Base-by-base conservation (phyloP, 352 stramenopile genomes). In the Phytophthora podocarpi region DNA sequence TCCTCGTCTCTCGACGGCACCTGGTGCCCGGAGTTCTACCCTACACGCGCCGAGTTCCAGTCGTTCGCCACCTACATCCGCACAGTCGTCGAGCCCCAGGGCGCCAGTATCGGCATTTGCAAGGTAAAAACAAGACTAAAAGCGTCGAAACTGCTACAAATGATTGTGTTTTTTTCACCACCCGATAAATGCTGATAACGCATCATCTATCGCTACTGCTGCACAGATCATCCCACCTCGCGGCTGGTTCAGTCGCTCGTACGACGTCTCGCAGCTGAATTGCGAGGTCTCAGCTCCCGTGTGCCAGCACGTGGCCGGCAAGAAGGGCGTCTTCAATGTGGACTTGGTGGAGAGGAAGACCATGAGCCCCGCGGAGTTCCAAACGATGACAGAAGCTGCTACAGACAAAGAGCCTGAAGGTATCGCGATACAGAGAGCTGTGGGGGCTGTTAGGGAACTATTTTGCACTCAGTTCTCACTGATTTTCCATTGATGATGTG, bases 261-360 rank as follows among this genome's bases (percentile, higher is more conserved):
- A 96, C 50, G 80, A 88, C 24, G 43, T 89, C 15, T 58, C 77
- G 0, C 48, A 78, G 28, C 59, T 93, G 4, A 41, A 80, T 10
- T 79, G 70, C 31, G 31, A 71, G 37, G 80, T 96, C n/a, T 73
- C 69, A 5, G 62, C 69, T 20, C 87, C 85, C 32, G 78, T 97
- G 35, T 87, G 72, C 41, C 89, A 98, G 70, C 89, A 95, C 41
- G 85, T 97, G 9, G 89, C 87, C 13, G 89, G 91, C 31, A 93
- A 91, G 65, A 91, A 95, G 63, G 90, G 90, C 31, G 78, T 97
- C 20, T 98, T 94, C 70, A 90, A 92, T 70, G 82, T 98, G 39
- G 88, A 96, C 31, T 73, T 98, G 16, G 84, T 97, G 30, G 90
- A 97, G 60, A 76, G 74, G 49, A 91, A 91, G 66, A 84, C 70